Evolutionary conservation across 2,329 filamentous ascomycete genomes (phyloP), one percentile per base, ranked within the genome.

Genomic region (Phyllosticta paracitricarpa): DNA sequence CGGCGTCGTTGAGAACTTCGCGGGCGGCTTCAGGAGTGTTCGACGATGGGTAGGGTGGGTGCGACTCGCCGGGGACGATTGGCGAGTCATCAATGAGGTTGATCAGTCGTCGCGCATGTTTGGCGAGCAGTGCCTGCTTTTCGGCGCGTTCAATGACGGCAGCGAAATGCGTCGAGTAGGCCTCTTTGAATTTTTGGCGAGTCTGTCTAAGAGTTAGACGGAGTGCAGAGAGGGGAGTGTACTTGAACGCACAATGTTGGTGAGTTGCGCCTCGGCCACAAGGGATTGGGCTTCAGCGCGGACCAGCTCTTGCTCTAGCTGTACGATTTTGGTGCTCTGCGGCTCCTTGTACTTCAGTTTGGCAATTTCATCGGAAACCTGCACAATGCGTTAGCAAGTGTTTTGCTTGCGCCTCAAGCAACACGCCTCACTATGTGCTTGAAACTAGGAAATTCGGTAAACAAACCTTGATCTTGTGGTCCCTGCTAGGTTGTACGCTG

Each of bases 101-200:
- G 61, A 99, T 75, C 40, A 99, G 83, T 53, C 91, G 86, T 60
- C 91, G 88, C 22, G 91, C 93, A 72, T 97, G 92, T 69, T 89
- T 89, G 62, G 94, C 93, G 17, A 99, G 83, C 63, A 99, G 89
- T 68, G 93, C 89, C 73, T 99, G 94, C 79, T 97, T 97, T 79
- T 97, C 94, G 25, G 91, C 91, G 33, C 93, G 89, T 79, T 99
- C 94, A 68, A 99, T 96, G 22, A 91, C 89, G 63, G 92, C 91
- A 17, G 89, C 84, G 65, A 96, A 89, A 73, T 97, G 91, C 63
- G 89, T 76, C 66, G 92, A 89, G 72, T 93, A 97, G 25, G 94
- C 90, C 76, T 97, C 90, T 78, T 96, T 97, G 77, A 99, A 82
- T 78, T 97, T 97, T 76, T 94, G 89, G 62, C 94, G 89, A 40